Percentiles rank a stretch among this genome's conserved stretches.
These are phyloP conservation scores for Trichophyton simii DNA, from an alignment of 2,329 filamentous ascomycete genomes.

Conservation along the genomic window DNA sequence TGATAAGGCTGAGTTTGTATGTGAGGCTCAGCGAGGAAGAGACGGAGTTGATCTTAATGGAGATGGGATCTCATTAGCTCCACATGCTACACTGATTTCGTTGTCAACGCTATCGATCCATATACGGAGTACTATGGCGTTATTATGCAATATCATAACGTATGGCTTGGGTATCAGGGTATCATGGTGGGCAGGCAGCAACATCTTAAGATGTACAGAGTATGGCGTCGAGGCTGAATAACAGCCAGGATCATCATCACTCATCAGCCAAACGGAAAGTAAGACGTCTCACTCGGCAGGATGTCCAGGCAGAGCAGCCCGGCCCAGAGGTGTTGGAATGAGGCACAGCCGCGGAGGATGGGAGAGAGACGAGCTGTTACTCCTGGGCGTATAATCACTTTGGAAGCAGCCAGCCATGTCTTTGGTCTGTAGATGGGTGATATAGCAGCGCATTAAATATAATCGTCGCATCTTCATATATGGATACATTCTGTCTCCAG, in stretches of 20 bases:
- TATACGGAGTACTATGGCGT: background rate
- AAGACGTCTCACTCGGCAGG: background rate
- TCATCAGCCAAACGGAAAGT: background rate
- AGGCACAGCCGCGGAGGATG: background rate
- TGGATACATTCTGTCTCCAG: background rate
- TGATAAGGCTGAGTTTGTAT: background rate
- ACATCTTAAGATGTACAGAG: background rate
- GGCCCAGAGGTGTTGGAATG: background rate
- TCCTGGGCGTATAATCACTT: background rate
- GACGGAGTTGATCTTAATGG: background rate
- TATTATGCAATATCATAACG: background rate
- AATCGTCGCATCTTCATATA: background rate
- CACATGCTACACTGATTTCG: background rate
- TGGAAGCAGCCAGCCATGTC: background rate
- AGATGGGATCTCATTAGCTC: background rate
- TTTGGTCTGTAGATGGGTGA: background rate
- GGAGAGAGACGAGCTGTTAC: too few species aligned
- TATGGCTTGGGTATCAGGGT: background rate
- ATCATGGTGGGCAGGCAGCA: background rate
- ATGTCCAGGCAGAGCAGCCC: background rate
- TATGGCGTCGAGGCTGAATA: background rate
- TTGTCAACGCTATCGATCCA: background rate
- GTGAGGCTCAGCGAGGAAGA: background rate
- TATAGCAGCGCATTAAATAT: background rate
- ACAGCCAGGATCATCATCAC: background rate